Percentiles rank a stretch among this genome's conserved stretches.
phyloP scores from a whole-genome alignment of 208 protist species.

The Leishmania mexicana region DNA sequence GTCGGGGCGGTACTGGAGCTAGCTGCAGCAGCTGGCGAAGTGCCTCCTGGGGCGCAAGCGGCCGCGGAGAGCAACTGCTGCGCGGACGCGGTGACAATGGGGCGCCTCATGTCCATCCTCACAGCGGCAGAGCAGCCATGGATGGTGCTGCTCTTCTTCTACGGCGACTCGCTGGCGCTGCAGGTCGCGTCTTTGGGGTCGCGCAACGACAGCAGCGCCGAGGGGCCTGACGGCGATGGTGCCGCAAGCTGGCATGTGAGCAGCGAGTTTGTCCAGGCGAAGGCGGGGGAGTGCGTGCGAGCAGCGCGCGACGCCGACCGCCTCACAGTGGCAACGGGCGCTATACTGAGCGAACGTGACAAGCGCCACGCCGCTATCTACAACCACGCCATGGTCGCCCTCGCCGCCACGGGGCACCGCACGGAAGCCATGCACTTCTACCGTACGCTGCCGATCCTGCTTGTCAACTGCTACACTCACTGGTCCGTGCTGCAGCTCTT shows the following conservation, averaged over 20 bases:
- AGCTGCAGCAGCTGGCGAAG: background rate
- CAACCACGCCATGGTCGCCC: slow-evolving; percentile 49
- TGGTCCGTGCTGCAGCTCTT: slow-evolving; percentile 34
- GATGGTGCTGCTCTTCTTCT: slow-evolving; percentile 32
- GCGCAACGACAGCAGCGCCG: background rate
- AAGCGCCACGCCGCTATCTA: slow-evolving; percentile 36
- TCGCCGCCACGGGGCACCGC: slow-evolving; percentile 32
- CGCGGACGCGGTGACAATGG: slow-evolving; percentile 12
- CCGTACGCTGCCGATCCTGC: slow-evolving; percentile 5
- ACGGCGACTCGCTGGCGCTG: slow-evolving; percentile 24
- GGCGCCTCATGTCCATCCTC: slow-evolving; percentile 28
- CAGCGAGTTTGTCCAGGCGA: background rate
- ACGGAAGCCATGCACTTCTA: slow-evolving; percentile 42
- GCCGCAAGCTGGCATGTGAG: slow-evolving; percentile 3
- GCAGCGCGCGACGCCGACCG: background rate
- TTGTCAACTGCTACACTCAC: slow-evolving; percentile 34
- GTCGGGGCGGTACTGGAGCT: slow-evolving; percentile 10
- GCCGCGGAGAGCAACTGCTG: background rate
- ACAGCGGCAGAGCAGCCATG: slow-evolving; percentile 22
- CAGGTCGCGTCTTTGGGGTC: background rate
- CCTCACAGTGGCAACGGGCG: slow-evolving; percentile 17
- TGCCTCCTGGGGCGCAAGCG: background rate
- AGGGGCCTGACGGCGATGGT: background rate
- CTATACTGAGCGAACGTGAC: slow-evolving; percentile 20
- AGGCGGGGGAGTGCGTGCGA: background rate